Evolutionary conservation across 176 grass and related monocot species (phyloP), one percentile per base, ranked within the genome.

Genomic region (Bolboschoenus planiculmis): DNA sequence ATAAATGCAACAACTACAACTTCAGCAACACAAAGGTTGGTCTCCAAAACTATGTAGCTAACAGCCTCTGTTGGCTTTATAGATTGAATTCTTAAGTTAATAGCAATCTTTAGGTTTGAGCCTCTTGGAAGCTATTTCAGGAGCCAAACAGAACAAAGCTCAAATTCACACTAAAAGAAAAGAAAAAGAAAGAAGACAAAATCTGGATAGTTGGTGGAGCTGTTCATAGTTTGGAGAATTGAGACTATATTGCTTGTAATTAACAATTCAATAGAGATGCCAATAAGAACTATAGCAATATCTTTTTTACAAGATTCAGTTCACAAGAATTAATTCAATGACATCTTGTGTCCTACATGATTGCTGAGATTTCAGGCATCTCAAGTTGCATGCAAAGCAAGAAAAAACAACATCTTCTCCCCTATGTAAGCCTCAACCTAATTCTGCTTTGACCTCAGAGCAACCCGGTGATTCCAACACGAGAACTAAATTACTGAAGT

Each of bases 351-450:
- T 85, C 34, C 54, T 78, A 36, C 44, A 61, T 87, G 73, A 85
- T 35, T 84, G 84, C 84, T 90, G 90, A 85, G 78, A 87, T 90
- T 85, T 83, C 42, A 82, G 83, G 88, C 79, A 84, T 85, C 56
- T 83, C 33, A 84, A 88, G 77, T 84, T 87, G 80, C 43, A 50
- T 78, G 16, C 36, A 61, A 37, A 3, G 26, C 88, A 89, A 84
- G 90, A 87, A 85, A 53, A 84, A 82, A 59, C 64, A 84, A 81
- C 63, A 63, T 80, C 85, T 66, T 86, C 92, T 78, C 57, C 88
- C 81, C 50, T 82, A 59, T 74, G 65, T 9, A 89, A 89, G 31
- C 40, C 78, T 18, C 63, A 85, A 81, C 15, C 76, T 88, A 87
- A 84, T 86, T 83, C 85, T 78, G 86, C 82, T 85, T 73, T 44